Percentiles rank a stretch among this genome's conserved stretches.
These are phyloP conservation scores for Acanthamoeba royreba DNA, from an alignment of 208 protist species.

Conservation along the genomic window DNA sequence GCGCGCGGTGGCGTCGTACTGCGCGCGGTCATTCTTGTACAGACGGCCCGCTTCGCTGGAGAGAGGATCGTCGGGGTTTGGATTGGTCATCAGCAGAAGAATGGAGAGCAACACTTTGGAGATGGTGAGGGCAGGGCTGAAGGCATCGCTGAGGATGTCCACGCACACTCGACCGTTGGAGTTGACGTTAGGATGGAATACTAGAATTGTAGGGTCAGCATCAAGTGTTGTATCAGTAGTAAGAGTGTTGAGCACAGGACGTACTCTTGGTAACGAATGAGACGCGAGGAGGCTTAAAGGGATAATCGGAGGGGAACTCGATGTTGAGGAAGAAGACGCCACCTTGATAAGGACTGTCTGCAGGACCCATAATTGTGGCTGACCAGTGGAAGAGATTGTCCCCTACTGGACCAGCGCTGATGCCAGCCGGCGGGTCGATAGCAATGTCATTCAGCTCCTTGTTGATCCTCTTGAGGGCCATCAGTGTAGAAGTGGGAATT, in stretches of 20 bases:
- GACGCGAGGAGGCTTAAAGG: slow-evolving; percentile 88
- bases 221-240: not conserved
- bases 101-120: slow-evolving; percentile 89
- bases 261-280: not conserved
- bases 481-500: not conserved
- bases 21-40: slow-evolving; percentile 70
- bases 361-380: slow-evolving; percentile 82
- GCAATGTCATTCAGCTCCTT: slow-evolving; percentile 91
- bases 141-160: slow-evolving; percentile 88
- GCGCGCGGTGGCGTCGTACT: slow-evolving; percentile 67
- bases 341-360: slow-evolving; percentile 77
- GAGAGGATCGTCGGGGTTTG: slow-evolving; percentile 87
- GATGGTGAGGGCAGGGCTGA: slow-evolving; percentile 88
- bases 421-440: slow-evolving; percentile 93
- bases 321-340: slow-evolving; percentile 87
- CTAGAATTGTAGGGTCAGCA: slow-evolving; percentile 75
- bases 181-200: slow-evolving; percentile 90
- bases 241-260: not conserved
- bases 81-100: slow-evolving; percentile 81
- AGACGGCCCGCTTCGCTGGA: slow-evolving; percentile 81
- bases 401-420: slow-evolving; percentile 90
- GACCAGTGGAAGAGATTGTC: slow-evolving; percentile 93
- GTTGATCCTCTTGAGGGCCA: slow-evolving; percentile 40
- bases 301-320: slow-evolving; percentile 83
- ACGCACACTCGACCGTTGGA: slow-evolving; percentile 85